phyloP scores from a whole-genome alignment of 2,329 filamentous ascomycete species.

The Cytospora schulzeri region DNA sequence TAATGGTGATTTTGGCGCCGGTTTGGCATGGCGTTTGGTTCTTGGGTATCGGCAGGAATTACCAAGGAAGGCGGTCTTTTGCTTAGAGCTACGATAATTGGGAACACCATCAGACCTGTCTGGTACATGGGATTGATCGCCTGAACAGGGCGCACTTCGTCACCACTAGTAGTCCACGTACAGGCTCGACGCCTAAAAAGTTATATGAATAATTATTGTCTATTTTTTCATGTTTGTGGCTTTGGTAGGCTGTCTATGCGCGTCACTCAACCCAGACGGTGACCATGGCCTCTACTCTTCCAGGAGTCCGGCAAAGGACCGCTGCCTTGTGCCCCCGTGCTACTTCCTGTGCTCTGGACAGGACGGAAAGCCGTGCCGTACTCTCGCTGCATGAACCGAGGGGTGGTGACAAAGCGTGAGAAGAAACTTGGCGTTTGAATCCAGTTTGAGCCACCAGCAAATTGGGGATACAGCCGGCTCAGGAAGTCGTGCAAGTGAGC shows the following conservation, averaged over 20 bases:
- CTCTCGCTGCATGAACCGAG: conserved; percentile 49
- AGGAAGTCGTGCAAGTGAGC: conserved; percentile 92
- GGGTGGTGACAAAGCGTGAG: conserved; percentile 63
- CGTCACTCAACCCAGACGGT: conserved; percentile 56
- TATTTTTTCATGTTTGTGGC: not conserved
- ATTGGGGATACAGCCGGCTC: conserved; percentile 83
- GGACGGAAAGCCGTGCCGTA: conserved; percentile 65
- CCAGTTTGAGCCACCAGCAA: conserved; percentile 79
- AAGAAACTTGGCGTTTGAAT: conserved; percentile 75
- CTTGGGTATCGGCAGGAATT: not conserved
- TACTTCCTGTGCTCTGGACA: conserved; percentile 40
- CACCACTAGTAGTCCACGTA: conserved; percentile 3
- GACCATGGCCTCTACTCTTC: conserved; percentile 63
- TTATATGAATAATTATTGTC: conserved; percentile 18
- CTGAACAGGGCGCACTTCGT: not conserved
- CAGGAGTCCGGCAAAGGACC: conserved; percentile 65
- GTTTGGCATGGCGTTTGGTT: conserved; percentile 10
- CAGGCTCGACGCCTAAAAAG: conserved; percentile 23
- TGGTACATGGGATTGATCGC: not conserved
- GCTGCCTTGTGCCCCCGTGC: conserved; percentile 43
- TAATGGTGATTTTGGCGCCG: not conserved
- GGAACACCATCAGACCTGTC: not conserved
- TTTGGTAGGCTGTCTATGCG: conserved; percentile 13
- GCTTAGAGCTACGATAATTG: conserved; percentile 4
- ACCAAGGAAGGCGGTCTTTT: not conserved